Conservation (phyloP, 163 green algal genomes). For the Volvox carteri region DNA sequence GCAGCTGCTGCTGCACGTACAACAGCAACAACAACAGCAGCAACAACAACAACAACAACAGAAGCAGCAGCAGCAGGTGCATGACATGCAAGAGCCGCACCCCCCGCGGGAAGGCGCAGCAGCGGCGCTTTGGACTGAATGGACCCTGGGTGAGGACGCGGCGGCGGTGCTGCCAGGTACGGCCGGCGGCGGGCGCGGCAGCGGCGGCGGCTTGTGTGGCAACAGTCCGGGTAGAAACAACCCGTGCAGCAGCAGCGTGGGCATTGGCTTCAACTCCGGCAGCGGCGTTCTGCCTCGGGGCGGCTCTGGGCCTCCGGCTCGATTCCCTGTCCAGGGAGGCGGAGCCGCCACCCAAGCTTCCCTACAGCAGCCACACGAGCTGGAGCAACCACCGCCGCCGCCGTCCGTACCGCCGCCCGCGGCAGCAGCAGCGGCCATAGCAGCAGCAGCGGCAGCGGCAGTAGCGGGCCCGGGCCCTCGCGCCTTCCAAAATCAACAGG, state of each 20-base stretch:
- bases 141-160: neutral
- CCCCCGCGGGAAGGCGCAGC: neutral
- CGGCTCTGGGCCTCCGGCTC: neutral
- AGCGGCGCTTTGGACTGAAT: neutral
- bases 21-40: neutral
- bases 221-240: neutral
- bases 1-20: neutral
- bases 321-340: neutral
- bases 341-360: neutral
- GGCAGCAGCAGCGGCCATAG: neutral
- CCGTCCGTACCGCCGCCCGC: neutral
- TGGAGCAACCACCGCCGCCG: neutral
- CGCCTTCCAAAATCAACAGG: neutral
- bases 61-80: neutral
- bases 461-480: neutral
- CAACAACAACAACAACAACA: neutral
- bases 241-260: neutral
- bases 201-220: neutral
- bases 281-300: neutral
- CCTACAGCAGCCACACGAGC: neutral
- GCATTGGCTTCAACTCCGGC: neutral
- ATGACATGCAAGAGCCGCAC: neutral
- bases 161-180: neutral
- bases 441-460: neutral
- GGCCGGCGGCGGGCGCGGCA: neutral